Evolutionary conservation across 805 yeast genomes (phyloP).

Genomic region (Lipomyces starkeyi): DNA sequence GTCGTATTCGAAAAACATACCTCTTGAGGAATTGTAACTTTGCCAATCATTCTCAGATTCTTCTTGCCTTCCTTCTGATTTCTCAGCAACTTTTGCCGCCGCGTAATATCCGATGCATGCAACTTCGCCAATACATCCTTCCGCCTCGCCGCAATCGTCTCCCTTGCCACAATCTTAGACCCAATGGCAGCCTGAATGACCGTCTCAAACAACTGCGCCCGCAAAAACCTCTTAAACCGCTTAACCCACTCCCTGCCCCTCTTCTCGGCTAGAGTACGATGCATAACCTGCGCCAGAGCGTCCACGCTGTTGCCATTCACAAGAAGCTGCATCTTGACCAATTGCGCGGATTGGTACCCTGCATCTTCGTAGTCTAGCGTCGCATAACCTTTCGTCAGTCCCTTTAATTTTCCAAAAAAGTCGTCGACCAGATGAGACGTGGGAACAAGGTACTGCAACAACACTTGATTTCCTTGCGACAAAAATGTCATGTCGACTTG

Average conservation of each 20-base stretch:
- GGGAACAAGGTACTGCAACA: constrained; percentile 80
- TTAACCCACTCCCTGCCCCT: constrained; percentile 83
- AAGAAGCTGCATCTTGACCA: constrained; percentile 84
- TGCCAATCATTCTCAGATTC: constrained; percentile 77
- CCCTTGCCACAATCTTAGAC: constrained; percentile 81
- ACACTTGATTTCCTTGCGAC: constrained; percentile 73
- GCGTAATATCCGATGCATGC: constrained; percentile 90
- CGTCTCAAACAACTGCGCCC: constrained; percentile 88
- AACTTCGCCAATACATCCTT: constrained; percentile 93
- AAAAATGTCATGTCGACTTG: constrained; percentile 81
- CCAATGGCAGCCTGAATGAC: constrained; percentile 89
- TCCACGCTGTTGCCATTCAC: constrained; percentile 91
- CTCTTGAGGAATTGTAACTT: constrained; percentile 59
- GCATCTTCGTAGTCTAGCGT: constrained; percentile 93
- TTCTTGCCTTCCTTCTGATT: constrained; percentile 95
- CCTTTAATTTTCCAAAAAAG: constrained; percentile 91
- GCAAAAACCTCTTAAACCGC: constrained; percentile 76
- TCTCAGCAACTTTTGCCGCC: constrained; percentile 84
- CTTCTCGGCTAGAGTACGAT: constrained; percentile 71
- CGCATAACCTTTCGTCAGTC: constrained; percentile 89
- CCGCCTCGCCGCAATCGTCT: constrained; percentile 89
- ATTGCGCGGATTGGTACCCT: constrained; percentile 80
- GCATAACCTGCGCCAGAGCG: constrained; percentile 91
- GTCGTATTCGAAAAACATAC: constrained; percentile 13
- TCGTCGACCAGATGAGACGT: constrained; percentile 91